These are phyloP conservation scores for Eimeria acervulina DNA, from an alignment of 169 alveolate genomes.

Conservation along the genomic window DNA sequence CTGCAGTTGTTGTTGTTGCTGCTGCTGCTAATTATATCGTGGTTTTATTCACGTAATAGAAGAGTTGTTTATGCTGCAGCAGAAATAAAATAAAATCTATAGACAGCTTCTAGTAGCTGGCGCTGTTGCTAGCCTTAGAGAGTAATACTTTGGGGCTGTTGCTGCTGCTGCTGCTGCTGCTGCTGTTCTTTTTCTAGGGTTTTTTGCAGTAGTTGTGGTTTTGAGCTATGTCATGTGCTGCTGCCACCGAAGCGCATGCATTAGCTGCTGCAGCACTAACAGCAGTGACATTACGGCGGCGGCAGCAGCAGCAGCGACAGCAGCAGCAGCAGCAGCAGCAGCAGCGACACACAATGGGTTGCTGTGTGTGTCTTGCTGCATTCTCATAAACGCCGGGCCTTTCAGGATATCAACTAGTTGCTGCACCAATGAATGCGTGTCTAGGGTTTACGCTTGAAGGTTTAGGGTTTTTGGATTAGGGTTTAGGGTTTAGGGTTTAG, in stretches of 20 bases:
- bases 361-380: background rate
- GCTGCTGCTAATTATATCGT: background rate
- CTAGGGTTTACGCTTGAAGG: constrained; percentile 53
- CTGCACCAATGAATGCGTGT: background rate
- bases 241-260: constrained; percentile 9
- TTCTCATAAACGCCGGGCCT: background rate
- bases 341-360: background rate
- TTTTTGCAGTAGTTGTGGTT: background rate
- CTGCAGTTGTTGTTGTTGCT: constrained; percentile 24
- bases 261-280: background rate
- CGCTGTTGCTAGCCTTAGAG: constrained; percentile 7
- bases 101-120: background rate
- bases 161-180: constrained; percentile 49
- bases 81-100: background rate
- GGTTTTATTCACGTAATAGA: background rate
- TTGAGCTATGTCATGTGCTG: background rate
- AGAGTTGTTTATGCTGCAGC: background rate
- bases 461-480: constrained; percentile 23
- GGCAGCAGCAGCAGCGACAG: constrained; percentile 17
- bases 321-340: constrained; percentile 59
- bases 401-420: background rate
- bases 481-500: too few species aligned
- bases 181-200: background rate
- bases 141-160: background rate
- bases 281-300: background rate